These are phyloP conservation scores for Dunaliella primolecta DNA, from an alignment of 139 green algal genomes.

Conservation along the genomic window DNA sequence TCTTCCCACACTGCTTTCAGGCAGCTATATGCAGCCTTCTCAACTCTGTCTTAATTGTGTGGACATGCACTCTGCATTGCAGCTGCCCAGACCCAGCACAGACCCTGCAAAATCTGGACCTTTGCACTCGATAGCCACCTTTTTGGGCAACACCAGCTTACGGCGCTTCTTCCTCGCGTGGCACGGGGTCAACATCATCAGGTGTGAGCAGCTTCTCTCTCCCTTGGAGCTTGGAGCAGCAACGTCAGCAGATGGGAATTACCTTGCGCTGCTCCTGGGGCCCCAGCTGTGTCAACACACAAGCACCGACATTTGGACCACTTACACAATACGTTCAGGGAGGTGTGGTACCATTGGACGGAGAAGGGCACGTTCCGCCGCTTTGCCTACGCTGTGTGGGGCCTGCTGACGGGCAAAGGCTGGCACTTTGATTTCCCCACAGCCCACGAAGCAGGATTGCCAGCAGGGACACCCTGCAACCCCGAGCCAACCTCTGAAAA, in stretches of 20 bases:
- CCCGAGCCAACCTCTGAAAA: no score
- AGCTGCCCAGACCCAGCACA: no score
- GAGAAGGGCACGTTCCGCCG: slow-evolving; percentile 62
- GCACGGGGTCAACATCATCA: slow-evolving; percentile 14
- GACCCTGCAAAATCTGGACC: no score
- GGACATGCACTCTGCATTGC: no score
- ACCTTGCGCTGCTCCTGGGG: neutral
- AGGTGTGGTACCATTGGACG: slow-evolving; percentile 67
- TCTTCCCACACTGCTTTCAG: no score
- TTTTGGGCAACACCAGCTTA: no score
- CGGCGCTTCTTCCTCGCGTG: no score
- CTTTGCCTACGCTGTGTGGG: slow-evolving; percentile 38
- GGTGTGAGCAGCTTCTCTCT: neutral
- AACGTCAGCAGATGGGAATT: neutral
- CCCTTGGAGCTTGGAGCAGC: neutral
- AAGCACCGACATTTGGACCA: neutral
- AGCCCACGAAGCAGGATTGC: neutral
- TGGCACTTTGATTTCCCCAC: slow-evolving; percentile 49
- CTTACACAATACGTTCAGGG: slow-evolving; percentile 38
- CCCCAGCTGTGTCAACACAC: neutral
- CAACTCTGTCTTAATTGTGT: no score
- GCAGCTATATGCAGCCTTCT: no score
- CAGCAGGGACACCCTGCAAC: slow-evolving; percentile 14
- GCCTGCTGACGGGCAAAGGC: slow-evolving; percentile 39
- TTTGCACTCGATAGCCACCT: no score